These are phyloP conservation scores for Marvania coccoides DNA, from an alignment of 139 green algal species.

Conservation along the genomic window DNA sequence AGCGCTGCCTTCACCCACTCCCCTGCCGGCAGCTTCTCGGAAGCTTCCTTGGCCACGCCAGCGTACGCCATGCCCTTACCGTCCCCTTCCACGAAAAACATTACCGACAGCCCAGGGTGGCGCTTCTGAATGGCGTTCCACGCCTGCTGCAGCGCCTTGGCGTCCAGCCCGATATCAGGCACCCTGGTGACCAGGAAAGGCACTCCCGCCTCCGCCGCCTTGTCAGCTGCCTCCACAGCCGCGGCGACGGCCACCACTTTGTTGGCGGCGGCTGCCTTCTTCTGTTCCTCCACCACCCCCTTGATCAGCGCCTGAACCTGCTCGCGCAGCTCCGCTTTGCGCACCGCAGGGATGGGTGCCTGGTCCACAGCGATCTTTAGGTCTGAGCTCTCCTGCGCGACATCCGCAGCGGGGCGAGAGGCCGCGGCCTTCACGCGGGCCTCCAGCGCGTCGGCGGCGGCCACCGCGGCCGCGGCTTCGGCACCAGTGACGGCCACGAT, in stretches of 20 bases:
- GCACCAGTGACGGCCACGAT: conserved; percentile 80
- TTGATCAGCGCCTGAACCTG: conserved; percentile 51
- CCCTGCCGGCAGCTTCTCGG: conserved; percentile 58
- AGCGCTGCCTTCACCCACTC: conserved; percentile 44
- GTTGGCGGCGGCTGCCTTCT: conserved; percentile 67
- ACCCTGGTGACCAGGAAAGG: conserved; percentile 35
- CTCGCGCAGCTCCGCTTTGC: conserved; percentile 68
- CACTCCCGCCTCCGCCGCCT: conserved; percentile 4
- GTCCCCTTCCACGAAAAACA: conserved; percentile 58
- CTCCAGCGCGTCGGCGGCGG: conserved; percentile 50
- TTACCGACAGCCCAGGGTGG: conserved; percentile 43
- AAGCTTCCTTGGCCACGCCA: conserved; percentile 60
- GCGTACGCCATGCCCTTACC: conserved; percentile 66
- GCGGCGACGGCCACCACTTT: conserved; percentile 44
- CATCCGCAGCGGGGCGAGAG: conserved; percentile 15
- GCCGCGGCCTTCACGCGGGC: conserved; percentile 32
- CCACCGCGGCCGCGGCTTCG: conserved; percentile 64
- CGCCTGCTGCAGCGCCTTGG: conserved; percentile 63
- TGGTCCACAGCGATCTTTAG: conserved; percentile 54
- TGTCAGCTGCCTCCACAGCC: conserved; percentile 18
- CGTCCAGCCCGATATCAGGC: conserved; percentile 57
- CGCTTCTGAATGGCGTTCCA: conserved; percentile 45
- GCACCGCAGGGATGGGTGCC: conserved; percentile 56
- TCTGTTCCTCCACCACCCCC: conserved; percentile 60
- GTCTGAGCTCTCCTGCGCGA: conserved; percentile 39